A percentile compares a stretch with the other conserved stretches of the same genome.
phyloP scores from a whole-genome alignment of 1,284 basidiomycete genomes.

The Papiliotrema fonsecae region DNA sequence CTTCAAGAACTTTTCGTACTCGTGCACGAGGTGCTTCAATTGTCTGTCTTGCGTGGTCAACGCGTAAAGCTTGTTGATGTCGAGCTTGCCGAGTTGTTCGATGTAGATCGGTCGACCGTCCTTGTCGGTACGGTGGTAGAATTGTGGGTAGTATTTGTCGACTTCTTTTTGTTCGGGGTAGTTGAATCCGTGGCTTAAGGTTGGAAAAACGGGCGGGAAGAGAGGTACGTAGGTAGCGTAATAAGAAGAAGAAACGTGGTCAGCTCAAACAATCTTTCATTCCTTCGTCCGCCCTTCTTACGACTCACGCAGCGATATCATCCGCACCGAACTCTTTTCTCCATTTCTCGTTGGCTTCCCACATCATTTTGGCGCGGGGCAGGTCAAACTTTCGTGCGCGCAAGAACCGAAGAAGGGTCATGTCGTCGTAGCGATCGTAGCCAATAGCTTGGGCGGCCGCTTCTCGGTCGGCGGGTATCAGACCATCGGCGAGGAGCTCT shows the following conservation, averaged over 20 bases:
- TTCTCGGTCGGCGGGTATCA: conserved; percentile 37
- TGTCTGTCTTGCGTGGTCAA: conserved; percentile 84
- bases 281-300: too few relatives aligned
- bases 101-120: conserved; percentile 95
- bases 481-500: conserved; percentile 53
- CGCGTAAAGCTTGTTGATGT: conserved; percentile 75
- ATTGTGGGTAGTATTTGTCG: conserved; percentile 91
- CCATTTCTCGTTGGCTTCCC: conserved; percentile 81
- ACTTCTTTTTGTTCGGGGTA: conserved; percentile 81
- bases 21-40: conserved; percentile 80
- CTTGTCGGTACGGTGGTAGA: conserved; percentile 94
- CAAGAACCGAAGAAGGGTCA: conserved; percentile 77
- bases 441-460: conserved; percentile 37
- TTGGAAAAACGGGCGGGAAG: too few relatives aligned
- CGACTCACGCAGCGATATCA: conserved; percentile 73
- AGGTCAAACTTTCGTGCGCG: conserved; percentile 92
- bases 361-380: conserved; percentile 75
- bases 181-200: conserved; percentile 69
- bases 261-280: too few relatives aligned
- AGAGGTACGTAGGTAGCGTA: too few relatives aligned
- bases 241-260: conserved; percentile 3
- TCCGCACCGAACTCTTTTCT: conserved; percentile 83
- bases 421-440: conserved; percentile 72
- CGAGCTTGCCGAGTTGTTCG: conserved; percentile 84
- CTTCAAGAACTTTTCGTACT: conserved; percentile 86